phyloP scores from a whole-genome alignment of 2,329 filamentous ascomycete species.

The Diaporthe caulivora region DNA sequence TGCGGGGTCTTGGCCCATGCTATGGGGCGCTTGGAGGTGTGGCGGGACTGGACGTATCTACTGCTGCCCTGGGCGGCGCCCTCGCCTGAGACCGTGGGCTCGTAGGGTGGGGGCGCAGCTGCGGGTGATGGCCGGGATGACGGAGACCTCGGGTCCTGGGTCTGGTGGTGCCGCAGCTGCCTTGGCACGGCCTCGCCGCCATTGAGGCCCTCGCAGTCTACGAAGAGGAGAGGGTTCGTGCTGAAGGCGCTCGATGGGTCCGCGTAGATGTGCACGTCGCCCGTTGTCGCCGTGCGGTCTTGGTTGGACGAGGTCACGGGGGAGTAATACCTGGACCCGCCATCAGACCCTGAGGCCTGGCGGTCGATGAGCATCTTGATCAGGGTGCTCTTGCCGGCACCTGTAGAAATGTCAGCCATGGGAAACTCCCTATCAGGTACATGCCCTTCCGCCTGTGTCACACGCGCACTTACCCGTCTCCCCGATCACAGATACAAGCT shows the following conservation, averaged over 20 bases:
- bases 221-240: conserved; percentile 9
- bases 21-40: conserved; percentile 1
- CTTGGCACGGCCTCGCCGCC: conserved; percentile 22
- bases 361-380: conserved; percentile 26
- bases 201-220: conserved; percentile 18
- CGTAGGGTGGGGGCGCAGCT: background rate
- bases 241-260: conserved; percentile 15
- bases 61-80: too few species aligned
- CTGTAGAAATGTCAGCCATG: background rate
- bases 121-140: background rate
- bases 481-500: conserved; percentile 8
- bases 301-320: conserved; percentile 20
- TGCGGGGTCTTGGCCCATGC: conserved; percentile 46
- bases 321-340: conserved; percentile 7
- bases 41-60: background rate
- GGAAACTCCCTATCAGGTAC: accelerated
- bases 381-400: conserved; percentile 4
- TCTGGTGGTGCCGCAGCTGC: conserved; percentile 2
- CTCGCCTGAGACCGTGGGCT: background rate
- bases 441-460: too few species aligned
- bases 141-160: background rate
- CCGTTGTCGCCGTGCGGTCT: conserved; percentile 1
- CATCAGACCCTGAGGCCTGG: background rate
- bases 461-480: background rate
- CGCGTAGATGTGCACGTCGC: conserved; percentile 29